Conservation (phyloP, 805 yeast species). For the Pichia heedii region DNA sequence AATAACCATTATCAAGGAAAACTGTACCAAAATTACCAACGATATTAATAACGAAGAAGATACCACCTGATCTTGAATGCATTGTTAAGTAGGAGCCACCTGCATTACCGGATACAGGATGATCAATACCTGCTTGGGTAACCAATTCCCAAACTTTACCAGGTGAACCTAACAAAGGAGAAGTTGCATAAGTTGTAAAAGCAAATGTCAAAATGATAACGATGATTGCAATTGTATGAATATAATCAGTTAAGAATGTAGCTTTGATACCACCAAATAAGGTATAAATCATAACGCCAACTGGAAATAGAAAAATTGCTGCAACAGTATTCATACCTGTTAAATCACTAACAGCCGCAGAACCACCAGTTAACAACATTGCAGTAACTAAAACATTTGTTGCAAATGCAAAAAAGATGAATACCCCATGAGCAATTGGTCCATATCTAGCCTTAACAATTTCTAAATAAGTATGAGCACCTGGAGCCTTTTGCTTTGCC, state of each 20-base stretch:
- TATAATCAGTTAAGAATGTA: slow-evolving; percentile 70
- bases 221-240: slow-evolving; percentile 73
- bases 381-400: slow-evolving; percentile 88
- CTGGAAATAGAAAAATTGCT: slow-evolving; percentile 71
- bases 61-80: slow-evolving; percentile 79
- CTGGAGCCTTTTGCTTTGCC: slow-evolving; percentile 83
- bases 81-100: slow-evolving; percentile 85
- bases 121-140: slow-evolving; percentile 44
- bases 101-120: slow-evolving; percentile 72
- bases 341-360: slow-evolving; percentile 69
- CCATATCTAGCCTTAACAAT: slow-evolving; percentile 79
- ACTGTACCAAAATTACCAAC: slow-evolving; percentile 90
- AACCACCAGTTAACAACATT: slow-evolving; percentile 85
- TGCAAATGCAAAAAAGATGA: slow-evolving; percentile 72
- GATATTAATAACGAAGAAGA: slow-evolving; percentile 79
- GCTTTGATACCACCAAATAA: slow-evolving; percentile 78
- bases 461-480: slow-evolving; percentile 86
- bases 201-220: slow-evolving; percentile 75
- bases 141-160: slow-evolving; percentile 69
- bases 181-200: slow-evolving; percentile 69
- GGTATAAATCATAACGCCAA: slow-evolving; percentile 70
- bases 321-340: slow-evolving; percentile 79
- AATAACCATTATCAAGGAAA: slow-evolving; percentile 78
- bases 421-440: slow-evolving; percentile 56
- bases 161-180: slow-evolving; percentile 69